phyloP scores from a whole-genome alignment of 768 basidiomycete species.

The Pluteus cervinus region DNA sequence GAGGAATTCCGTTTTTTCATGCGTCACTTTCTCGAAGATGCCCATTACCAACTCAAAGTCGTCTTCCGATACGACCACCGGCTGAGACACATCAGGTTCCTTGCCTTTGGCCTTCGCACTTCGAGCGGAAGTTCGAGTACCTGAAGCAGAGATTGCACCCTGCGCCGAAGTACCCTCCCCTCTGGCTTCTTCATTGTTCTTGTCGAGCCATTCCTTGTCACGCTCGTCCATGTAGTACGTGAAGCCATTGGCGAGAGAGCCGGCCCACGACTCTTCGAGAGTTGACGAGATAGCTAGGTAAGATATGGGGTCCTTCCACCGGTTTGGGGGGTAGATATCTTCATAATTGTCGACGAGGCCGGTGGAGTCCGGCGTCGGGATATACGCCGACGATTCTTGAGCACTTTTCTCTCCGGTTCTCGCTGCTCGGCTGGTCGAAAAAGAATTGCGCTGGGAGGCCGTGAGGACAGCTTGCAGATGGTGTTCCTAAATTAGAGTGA shows the following conservation, averaged over 20 bases:
- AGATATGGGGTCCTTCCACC: slow-evolving; percentile 72
- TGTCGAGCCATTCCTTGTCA: slow-evolving; percentile 91
- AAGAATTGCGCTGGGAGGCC: slow-evolving; percentile 31
- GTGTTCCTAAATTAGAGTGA: slow-evolving; percentile 40
- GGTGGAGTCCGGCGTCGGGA: slow-evolving; percentile 90
- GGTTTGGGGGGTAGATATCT: slow-evolving; percentile 60
- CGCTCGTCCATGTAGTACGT: slow-evolving; percentile 95
- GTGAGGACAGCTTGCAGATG: slow-evolving; percentile 47
- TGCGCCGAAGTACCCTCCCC: slow-evolving; percentile 83
- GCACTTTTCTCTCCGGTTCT: slow-evolving; percentile 27
- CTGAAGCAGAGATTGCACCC: slow-evolving; percentile 51
- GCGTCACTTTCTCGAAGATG: slow-evolving; percentile 84
- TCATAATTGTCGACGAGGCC: slow-evolving; percentile 76
- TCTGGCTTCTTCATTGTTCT: slow-evolving; percentile 81
- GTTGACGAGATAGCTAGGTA: slow-evolving; percentile 83
- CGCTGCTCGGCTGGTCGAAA: slow-evolving; percentile 19
- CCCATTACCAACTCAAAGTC: slow-evolving; percentile 97
- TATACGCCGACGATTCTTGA: slow-evolving; percentile 52
- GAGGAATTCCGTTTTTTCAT: slow-evolving; percentile 84
- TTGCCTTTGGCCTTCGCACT: slow-evolving; percentile 83
- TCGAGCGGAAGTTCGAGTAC: slow-evolving; percentile 50
- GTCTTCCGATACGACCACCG: slow-evolving; percentile 76
- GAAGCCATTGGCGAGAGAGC: slow-evolving; percentile 66
- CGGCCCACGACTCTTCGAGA: slow-evolving; percentile 66
- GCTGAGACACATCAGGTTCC: slow-evolving; percentile 63